Evolutionary conservation across 2,329 filamentous ascomycete species (phyloP).

Genomic region (Remersonia thermophila): DNA sequence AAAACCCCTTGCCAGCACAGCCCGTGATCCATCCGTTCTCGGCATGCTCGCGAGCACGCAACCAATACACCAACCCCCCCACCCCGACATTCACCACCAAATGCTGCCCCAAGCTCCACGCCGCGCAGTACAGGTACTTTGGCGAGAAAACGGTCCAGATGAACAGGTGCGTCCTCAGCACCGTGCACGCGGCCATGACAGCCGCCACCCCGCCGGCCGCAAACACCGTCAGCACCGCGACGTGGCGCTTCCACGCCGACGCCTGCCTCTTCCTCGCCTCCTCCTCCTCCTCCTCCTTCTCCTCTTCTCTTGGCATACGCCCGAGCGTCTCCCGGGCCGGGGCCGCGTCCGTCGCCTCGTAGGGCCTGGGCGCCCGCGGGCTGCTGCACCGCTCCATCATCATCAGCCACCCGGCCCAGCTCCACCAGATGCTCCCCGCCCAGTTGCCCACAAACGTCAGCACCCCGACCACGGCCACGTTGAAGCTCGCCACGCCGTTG

Average conservation of each 20-base stretch:
- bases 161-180: conserved; percentile 78
- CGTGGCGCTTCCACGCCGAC: conserved; percentile 36
- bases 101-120: conserved; percentile 79
- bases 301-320: neutral
- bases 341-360: too few relatives aligned
- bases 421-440: conserved; percentile 84
- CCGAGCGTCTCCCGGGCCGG: too few relatives aligned
- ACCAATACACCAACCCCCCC: conserved; percentile 45
- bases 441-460: conserved; percentile 85
- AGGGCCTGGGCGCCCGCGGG: too few relatives aligned
- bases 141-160: conserved; percentile 99
- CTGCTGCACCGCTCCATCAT: conserved; percentile 31
- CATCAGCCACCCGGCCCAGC: conserved; percentile 49
- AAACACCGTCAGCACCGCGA: conserved; percentile 59
- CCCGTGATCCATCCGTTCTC: too few relatives aligned
- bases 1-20: too few relatives aligned
- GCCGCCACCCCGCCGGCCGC: conserved; percentile 50
- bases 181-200: conserved; percentile 82
- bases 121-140: conserved; percentile 86
- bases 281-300: neutral
- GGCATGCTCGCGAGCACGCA: conserved; percentile 24
- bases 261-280: neutral
- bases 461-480: conserved; percentile 64
- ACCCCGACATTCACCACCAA: conserved; percentile 55
- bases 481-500: conserved; percentile 78